Conservation (phyloP, 208 protist genomes). For the Herpetomonas tarakana region DNA sequence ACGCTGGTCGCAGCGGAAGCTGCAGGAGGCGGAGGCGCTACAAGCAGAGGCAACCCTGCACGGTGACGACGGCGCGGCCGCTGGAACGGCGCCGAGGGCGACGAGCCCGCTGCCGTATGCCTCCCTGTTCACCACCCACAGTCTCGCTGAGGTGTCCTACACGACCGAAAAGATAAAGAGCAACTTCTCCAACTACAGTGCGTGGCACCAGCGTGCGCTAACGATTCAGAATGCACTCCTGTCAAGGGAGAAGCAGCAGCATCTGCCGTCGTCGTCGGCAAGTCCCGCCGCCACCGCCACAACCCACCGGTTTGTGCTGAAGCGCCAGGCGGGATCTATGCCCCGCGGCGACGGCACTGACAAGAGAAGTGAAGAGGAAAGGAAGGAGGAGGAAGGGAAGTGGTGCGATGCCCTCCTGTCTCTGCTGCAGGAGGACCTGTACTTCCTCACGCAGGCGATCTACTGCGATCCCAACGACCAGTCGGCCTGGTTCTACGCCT, state of each 20-base stretch:
- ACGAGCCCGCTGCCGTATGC: not conserved
- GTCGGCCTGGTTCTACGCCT: slow-evolving; percentile 83
- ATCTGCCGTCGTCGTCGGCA: not conserved
- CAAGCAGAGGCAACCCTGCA: not conserved
- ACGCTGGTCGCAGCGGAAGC: slow-evolving; percentile 42
- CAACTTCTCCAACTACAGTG: slow-evolving; percentile 98
- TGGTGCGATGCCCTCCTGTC: not conserved
- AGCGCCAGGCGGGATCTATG: not conserved
- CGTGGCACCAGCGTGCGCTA: slow-evolving; percentile 94
- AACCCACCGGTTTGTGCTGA: not conserved
- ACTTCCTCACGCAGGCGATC: slow-evolving; percentile 61
- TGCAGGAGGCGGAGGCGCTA: slow-evolving; percentile 20
- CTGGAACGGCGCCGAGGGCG: not conserved
- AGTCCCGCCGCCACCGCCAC: no score
- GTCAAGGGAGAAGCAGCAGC: slow-evolving; percentile 12
- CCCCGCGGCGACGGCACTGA: not conserved
- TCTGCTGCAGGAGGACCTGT: slow-evolving; percentile 52
- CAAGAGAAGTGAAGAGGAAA: not conserved
- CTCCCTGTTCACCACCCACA: slow-evolving; percentile 30
- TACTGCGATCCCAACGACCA: slow-evolving; percentile 90
- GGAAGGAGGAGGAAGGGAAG: slow-evolving; percentile 5
- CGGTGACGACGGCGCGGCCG: not conserved
- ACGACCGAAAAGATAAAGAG: slow-evolving; percentile 80
- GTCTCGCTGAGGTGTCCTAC: slow-evolving; percentile 74
- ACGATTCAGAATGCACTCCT: slow-evolving; percentile 36